Percentiles rank a stretch among this genome's conserved stretches.
phyloP scores from a whole-genome alignment of 129 eudicot species.

The Chrysanthemum lavandulifolium region DNA sequence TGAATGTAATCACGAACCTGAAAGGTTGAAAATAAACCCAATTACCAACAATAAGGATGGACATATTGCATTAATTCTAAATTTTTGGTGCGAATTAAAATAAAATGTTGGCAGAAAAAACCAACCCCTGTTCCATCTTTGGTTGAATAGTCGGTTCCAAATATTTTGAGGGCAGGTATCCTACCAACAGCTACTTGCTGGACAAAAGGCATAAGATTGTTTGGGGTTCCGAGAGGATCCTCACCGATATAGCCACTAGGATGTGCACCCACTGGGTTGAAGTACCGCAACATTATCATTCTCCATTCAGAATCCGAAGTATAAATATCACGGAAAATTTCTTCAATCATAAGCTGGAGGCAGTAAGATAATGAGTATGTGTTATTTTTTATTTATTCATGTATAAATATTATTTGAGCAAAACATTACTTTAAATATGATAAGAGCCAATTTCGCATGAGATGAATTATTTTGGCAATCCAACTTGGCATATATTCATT shows the following conservation, averaged over 20 bases:
- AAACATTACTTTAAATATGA: too few relatives aligned
- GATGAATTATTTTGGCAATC: too few relatives aligned
- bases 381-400: too few relatives aligned
- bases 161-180: conserved; percentile 68
- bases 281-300: conserved; percentile 86
- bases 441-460: too few relatives aligned
- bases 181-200: conserved; percentile 99
- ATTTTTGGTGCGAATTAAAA: background rate
- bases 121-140: conserved; percentile 97
- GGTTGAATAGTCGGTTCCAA: conserved; percentile 78
- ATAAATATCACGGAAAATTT: conserved; percentile 80
- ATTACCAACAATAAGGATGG: background rate
- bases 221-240: conserved; percentile 92
- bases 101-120: background rate
- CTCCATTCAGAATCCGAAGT: conserved; percentile 71
- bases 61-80: background rate
- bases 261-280: conserved; percentile 98
- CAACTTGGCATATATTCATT: too few relatives aligned
- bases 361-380: background rate
- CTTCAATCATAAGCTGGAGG: conserved; percentile 87
- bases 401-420: too few relatives aligned
- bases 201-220: conserved; percentile 97
- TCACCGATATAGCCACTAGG: conserved; percentile 98
- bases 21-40: conserved; percentile 16
- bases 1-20: conserved; percentile 98